Evolutionary conservation across 495 filamentous ascomycete species (phyloP), one percentile per base, ranked within the genome.

Genomic region (Opeltia flavorubescens): DNA sequence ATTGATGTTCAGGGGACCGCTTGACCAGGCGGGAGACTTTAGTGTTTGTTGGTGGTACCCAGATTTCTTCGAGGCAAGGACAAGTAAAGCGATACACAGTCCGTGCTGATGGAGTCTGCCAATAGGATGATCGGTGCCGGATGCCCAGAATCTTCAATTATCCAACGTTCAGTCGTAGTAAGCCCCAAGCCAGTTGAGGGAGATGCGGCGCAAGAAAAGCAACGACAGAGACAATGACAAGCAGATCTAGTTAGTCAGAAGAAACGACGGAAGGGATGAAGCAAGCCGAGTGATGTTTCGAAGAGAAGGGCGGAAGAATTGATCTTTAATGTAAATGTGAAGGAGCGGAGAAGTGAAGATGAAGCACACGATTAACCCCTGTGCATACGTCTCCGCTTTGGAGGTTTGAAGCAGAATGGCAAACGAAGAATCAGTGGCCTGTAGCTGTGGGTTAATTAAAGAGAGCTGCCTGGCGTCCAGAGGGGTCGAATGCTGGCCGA

Each of bases 141-240:
- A 41, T 41, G 5, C 7, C 7, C 35, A 15, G n/a, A 25, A 20
- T 39, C n/a, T 21, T 39, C 35, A 20, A 39, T 23, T 25, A 7
- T 12, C 17, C 8, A 41, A 41, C 38, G 38, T 7, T 41, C 20
- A 4, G 7, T 41, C 28, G 25, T 42, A 5, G n/a, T 17, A 28
- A 43, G 29, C 47, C 50, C 53, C 54, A 56, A 53, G 50, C 54
- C 54, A 45, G 54, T 56, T 39, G 46, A 44, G 53, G 13, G 6
- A 38, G 40, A 48, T 48, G 49, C 39, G 27, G 39, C 5, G 28
- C 15, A 38, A 31, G 35, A 15, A 17, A 33, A 24, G 12, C 43
- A 38, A 30, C 23, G 42, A 44, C 31, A 35, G 36, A 35, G 8
- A 44, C 34, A 55, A 11, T 25, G 38, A 44, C 25, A 28, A 31